Base-by-base conservation (phyloP, 176 grass and related monocot species). In the Alloteropsis semialata region DNA sequence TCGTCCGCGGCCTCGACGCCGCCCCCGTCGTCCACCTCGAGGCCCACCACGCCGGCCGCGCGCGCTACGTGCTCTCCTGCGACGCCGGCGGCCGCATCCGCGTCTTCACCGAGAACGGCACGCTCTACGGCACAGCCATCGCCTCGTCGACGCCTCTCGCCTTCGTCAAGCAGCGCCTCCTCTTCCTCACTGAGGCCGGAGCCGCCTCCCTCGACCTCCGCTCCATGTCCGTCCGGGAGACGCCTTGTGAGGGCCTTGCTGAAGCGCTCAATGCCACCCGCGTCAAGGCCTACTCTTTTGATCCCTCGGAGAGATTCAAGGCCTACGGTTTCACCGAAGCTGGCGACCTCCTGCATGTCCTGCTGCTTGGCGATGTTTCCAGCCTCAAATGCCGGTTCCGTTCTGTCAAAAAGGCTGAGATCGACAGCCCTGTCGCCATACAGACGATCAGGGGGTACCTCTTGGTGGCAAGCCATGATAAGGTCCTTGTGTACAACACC, bases 91-190 rank as follows among this genome's bases (percentile, higher is more conserved):
- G 90, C 57, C 88, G 92, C 75, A 95, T 98, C 79, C 66, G 92
- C 86, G 90, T 95, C 66, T 98, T 93, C 90, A 95, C 96, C 6
- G 96, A 98, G 85, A 95, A 93, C 69, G 96, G 92, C 77, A 93
- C 96, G 57, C 87, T 98, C 80, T 98, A 93, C 65, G 96, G 94
- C 61, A 97, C 91, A 4, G 94, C 94, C 59, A 93, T 97, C 73
- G 91, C 91, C 44, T 93, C 91, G 0, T 91, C 88, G 44, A 86
- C 81, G 71, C 88, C 96, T 2, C 82, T 98, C 5, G 96, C 92
- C 65, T 95, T 98, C 51, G 92, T 91, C 12, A 98, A 95, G 90
- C 96, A 98, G 75, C 89, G 96, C 8, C 96, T 93, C 61, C 86
- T 95, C 30, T 98, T 98, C 81, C 86, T 98, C 65, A 95, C 96